Percentiles rank a stretch among this genome's conserved stretches.
These are phyloP conservation scores for Solidago caesia DNA, from an alignment of 129 eudicot species.

Conservation along the genomic window DNA sequence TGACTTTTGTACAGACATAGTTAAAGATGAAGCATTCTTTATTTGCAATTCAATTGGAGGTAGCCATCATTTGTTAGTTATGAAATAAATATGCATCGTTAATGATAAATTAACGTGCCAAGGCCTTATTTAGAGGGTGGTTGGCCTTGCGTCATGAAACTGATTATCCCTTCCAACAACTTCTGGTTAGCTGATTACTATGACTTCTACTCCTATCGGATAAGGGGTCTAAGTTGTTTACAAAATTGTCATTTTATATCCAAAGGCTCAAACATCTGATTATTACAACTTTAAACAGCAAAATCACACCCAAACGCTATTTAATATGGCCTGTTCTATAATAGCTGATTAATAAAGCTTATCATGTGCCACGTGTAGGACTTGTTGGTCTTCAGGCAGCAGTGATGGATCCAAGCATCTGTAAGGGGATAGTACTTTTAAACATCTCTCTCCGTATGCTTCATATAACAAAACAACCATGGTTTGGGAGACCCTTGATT, in stretches of 20 bases:
- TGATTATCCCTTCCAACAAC: neutral
- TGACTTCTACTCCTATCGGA: no score
- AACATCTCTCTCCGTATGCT: slow-evolving; percentile 97
- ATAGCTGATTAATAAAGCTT: neutral
- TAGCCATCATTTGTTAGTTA: slow-evolving; percentile 15
- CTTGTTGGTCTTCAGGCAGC: slow-evolving; percentile 99
- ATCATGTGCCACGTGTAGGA: slow-evolving; percentile 44
- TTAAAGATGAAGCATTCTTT: slow-evolving; percentile 79
- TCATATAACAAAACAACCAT: slow-evolving; percentile 86
- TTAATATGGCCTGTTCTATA: neutral
- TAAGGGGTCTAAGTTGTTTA: no score
- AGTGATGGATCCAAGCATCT: slow-evolving; percentile 55
- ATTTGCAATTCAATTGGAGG: slow-evolving; percentile 99
- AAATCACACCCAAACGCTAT: neutral
- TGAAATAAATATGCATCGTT: neutral
- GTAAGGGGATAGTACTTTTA: slow-evolving; percentile 76
- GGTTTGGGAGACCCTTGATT: slow-evolving; percentile 83
- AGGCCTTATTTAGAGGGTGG: neutral
- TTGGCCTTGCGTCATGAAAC: neutral
- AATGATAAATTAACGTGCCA: neutral
- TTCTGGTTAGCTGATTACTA: neutral
- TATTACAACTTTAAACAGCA: neutral
- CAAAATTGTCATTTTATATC: neutral
- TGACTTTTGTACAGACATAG: slow-evolving; percentile 70
- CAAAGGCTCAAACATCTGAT: neutral